Conservation (phyloP, 2,329 filamentous ascomycete genomes). For the Colletotrichum sp. region DNA sequence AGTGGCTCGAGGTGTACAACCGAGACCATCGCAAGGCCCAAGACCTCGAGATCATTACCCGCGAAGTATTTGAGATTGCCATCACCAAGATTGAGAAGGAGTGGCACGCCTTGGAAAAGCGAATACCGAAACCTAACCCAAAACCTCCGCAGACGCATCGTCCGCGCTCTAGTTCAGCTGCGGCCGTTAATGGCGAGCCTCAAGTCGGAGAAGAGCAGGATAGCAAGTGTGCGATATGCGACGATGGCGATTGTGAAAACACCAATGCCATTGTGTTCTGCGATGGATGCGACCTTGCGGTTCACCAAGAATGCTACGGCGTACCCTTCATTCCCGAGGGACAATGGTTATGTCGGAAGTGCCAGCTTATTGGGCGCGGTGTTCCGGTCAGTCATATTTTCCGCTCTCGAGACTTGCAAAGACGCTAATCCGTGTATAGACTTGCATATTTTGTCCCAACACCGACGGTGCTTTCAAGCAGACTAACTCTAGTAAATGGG, state of each 20-base stretch:
- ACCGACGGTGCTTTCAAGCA: constrained; percentile 98
- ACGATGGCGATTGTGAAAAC: constrained; percentile 99
- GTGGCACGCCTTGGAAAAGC: constrained; percentile 94
- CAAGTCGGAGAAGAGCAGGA: constrained; percentile 91
- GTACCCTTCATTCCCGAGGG: constrained; percentile 98
- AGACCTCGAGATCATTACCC: constrained; percentile 82
- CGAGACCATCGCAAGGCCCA: constrained; percentile 70
- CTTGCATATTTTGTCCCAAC: constrained; percentile 98
- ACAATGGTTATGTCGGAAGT: constrained; percentile 97
- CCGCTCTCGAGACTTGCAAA: not conserved
- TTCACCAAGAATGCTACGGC: constrained; percentile 98
- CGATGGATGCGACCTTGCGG: constrained; percentile 95
- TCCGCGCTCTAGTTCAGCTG: constrained; percentile 90
- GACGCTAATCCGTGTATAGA: constrained; percentile 48
- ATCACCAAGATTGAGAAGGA: constrained; percentile 99
- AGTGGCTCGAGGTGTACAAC: constrained; percentile 91
- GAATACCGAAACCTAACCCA: constrained; percentile 95
- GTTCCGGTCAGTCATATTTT: constrained; percentile 67
- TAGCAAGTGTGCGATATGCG: constrained; percentile 96
- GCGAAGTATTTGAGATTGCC: constrained; percentile 94
- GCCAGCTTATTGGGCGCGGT: constrained; percentile 90
- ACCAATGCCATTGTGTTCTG: constrained; percentile 99
- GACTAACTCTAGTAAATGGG: constrained; percentile 95
- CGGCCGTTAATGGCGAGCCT: constrained; percentile 92
- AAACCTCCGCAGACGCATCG: constrained; percentile 95